A percentile compares a stretch with the other conserved stretches of the same genome.
Conservation (phyloP, 371 early-diverging fungal species). For the Mortierella sp. region DNA sequence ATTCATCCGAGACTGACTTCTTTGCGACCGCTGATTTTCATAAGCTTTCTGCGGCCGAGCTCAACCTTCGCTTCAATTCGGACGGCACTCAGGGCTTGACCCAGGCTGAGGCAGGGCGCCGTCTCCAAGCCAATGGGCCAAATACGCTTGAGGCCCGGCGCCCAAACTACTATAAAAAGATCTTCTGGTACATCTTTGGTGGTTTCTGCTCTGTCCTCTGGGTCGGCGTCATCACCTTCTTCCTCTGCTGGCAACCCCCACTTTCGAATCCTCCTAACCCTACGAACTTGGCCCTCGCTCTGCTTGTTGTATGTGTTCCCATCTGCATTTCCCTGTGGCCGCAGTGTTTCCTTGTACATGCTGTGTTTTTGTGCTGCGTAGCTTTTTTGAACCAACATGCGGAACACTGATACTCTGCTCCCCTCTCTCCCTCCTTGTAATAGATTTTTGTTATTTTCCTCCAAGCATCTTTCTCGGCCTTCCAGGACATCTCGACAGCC, state of each 20-base stretch:
- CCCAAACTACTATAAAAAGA: constrained; percentile 58
- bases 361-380: background rate
- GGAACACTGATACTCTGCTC: background rate
- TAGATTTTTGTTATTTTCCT: constrained; percentile 69
- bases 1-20: constrained; percentile 32
- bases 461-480: constrained; percentile 74
- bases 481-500: constrained; percentile 78
- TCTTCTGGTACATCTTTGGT: constrained; percentile 58
- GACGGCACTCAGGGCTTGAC: constrained; percentile 57
- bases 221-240: constrained; percentile 57
- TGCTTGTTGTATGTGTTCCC: constrained; percentile 53
- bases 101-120: constrained; percentile 46
- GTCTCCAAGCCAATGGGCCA: constrained; percentile 59
- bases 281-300: constrained; percentile 59
- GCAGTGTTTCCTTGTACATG: background rate
- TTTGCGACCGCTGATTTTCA: constrained; percentile 54
- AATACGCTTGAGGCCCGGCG: constrained; percentile 61
- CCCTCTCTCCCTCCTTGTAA: background rate
- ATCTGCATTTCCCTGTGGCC: background rate
- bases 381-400: background rate
- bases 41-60: constrained; percentile 50
- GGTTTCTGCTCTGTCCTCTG: constrained; percentile 63
- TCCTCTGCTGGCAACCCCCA: constrained; percentile 58
- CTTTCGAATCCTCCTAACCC: constrained; percentile 52
- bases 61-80: constrained; percentile 59